These are phyloP conservation scores for Ceratobasidium sp. DNA, from an alignment of 1,284 basidiomycete species.

Conservation along the genomic window DNA sequence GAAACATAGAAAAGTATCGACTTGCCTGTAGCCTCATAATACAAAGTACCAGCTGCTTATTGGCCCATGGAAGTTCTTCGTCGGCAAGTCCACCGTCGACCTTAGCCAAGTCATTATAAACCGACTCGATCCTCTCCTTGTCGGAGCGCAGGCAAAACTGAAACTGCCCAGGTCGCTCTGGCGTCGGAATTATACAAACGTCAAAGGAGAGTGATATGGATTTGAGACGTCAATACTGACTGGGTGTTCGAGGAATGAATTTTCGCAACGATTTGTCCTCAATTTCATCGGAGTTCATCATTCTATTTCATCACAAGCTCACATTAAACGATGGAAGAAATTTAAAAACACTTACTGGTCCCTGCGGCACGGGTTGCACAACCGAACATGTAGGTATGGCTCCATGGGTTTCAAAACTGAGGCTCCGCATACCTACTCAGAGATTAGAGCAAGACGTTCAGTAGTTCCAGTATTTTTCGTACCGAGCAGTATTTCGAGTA, in stretches of 20 bases:
- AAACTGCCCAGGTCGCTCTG: not conserved
- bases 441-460: not conserved
- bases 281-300: not conserved
- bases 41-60: not conserved
- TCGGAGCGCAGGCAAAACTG: not conserved
- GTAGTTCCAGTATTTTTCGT: not conserved
- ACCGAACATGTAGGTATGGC: not conserved
- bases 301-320: not conserved
- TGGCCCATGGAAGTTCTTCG: not conserved
- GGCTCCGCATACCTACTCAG: not conserved
- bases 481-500: slow-evolving; percentile 25
- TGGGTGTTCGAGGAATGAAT: too few relatives aligned
- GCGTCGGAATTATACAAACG: too few relatives aligned
- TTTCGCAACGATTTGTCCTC: not conserved
- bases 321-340: not conserved
- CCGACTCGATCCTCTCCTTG: not conserved
- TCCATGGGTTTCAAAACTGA: not conserved
- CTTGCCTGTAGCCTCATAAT: not conserved
- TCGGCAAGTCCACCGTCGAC: not conserved
- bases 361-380: not conserved
- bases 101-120: not conserved
- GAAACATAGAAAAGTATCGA: not conserved
- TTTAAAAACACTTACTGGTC: not conserved
- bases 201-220: too few relatives aligned
- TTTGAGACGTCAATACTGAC: too few relatives aligned